Base-by-base conservation (phyloP, 1,284 basidiomycete genomes). In the Fistulina hepatica region DNA sequence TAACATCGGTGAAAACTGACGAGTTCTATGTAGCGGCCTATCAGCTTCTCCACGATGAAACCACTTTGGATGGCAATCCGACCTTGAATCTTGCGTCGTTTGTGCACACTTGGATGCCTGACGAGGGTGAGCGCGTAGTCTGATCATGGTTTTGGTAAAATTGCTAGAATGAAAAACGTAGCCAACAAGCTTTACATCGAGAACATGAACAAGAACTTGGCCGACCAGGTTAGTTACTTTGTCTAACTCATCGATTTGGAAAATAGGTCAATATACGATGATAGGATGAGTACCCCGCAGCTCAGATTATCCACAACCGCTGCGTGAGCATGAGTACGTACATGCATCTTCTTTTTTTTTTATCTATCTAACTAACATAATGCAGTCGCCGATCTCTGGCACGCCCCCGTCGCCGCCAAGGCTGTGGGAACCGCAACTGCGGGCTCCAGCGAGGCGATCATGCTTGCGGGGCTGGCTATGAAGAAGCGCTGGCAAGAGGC, bases 181-280 rank as follows among this genome's bases (percentile, higher is more conserved):
- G 76, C 76, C 37, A 68, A 81, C 49, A 75, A 76, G 48, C 70
- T 92, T 10, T 44, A 79, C 89, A 49, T 67, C 35, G 90, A 92
- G 60, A 92, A 92, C 56, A 71, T 92, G 50, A 76, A 75, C 51
- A 92, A 93, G 60, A 93, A 92, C 56, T 61, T 93, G 36, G 90
- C 92, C 36, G 92, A 89, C 56, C 79, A 81, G 52, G 93, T 94
- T 52, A 89, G 94, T 58, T 95, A 95, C 42, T 31, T 6, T 33
- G 21, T 17, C 22, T 17, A 34, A 9, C 34, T 34, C 8, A 19
- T 8, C 34, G 7, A 15, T 23, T 22, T n/a, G n/a, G n/a, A n/a
- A 17, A 16, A 8, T 15, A 16, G 44, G 22, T 40, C 39, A 19
- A 23, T 22, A 27, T 16, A 2, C 27, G 16, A 24, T 50, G 6